Base-by-base conservation (phyloP, 1,284 basidiomycete genomes). In the Microbotryomycetes sp. region DNA sequence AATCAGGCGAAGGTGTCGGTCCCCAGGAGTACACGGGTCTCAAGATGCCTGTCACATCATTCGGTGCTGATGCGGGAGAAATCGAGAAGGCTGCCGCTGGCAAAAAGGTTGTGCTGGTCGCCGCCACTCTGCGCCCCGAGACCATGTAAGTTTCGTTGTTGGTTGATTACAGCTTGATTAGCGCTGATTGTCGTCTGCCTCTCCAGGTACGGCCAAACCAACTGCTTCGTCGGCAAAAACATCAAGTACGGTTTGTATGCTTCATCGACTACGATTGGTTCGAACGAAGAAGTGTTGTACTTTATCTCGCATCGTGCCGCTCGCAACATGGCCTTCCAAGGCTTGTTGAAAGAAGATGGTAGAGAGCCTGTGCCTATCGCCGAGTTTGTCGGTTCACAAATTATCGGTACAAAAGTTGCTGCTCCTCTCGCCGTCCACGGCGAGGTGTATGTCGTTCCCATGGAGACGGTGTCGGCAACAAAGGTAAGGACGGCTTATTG, bases 251-350 rank as follows among this genome's bases (percentile, higher is more conserved):
- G 92, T 54, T 79, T 97, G 28, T 98, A 88, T 76, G 86, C 88
- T 54, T 84, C 86, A 54, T 65, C 67, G 7, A 54, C 63, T 15
- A 58, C 58, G 36, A 68, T 70, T 57, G 72, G 75, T 62, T 90
- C 89, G 73, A 87, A 92, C 76, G 76, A 73, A 53, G 90, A 94
- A 71, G 72, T 63, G 49, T 88, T 93, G 29, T 98, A 86, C 78
- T 80, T 99, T 22, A 87, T 91, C 78, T 94, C 93, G 14, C 79
- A 86, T 68, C 88, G 94, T 54, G 86, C 93, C 0, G 92, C 92
- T 9, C 85, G 94, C 51, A 99, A 97, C 77, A 97, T 99, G 93
- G 85, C 94, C 0, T 98, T 87, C 84, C 96, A 98, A 78, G 81
- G 80, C 36, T 87, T 87, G 48, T 86, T 87, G 61, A 85, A 84